Base-by-base conservation (phyloP, 2,329 filamentous ascomycete genomes). In the Colletotrichum shisoi region DNA sequence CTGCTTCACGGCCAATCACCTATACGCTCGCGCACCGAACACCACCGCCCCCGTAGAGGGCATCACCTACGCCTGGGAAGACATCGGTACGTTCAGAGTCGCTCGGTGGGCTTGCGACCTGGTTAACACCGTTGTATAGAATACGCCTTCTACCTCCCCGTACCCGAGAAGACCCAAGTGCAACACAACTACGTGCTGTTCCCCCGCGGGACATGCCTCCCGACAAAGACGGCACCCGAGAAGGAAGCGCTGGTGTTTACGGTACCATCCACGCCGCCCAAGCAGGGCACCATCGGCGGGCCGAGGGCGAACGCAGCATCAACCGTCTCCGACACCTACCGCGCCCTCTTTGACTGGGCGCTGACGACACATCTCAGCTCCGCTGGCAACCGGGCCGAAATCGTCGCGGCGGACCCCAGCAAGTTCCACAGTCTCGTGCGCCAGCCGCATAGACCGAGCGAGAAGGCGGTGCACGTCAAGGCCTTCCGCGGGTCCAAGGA, bases 401-500 rank as follows among this genome's bases (percentile, higher is more conserved):
- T 90, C 57, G 78, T 84, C 8, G 76, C 82, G 1, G 79, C 86
- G 37, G 82, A 89, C 71, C 78, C 85, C 1, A 80, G 80, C 66
- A 79, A 86, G 19, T 90, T 90, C 72, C 82, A 85, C 72, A 87
- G 84, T 68, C 79, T 81, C 44, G 78, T 84, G 15, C 82, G 82
- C 58, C 87, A 89, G 71, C 75, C 85, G 6, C 85, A 88, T 70
- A 81, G 87, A 34, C 87, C 85, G 1, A 82, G 80, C 59, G 88
- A 91, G 70, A 85, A 84, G 72, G 87, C 88, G 0, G 87, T 90
- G 19, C 87, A 90, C 71, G 84, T 91, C 51, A 87, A 85, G 71
- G 88, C 84, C 1, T 90, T 89, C 76, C 81, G 88, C 51, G 89
- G 89, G 21, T 88, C 84, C 65, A 91, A 91, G 74, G 89, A 91